phyloP scores from a whole-genome alignment of 495 filamentous ascomycete genomes.

The Podospora anserina region DNA sequence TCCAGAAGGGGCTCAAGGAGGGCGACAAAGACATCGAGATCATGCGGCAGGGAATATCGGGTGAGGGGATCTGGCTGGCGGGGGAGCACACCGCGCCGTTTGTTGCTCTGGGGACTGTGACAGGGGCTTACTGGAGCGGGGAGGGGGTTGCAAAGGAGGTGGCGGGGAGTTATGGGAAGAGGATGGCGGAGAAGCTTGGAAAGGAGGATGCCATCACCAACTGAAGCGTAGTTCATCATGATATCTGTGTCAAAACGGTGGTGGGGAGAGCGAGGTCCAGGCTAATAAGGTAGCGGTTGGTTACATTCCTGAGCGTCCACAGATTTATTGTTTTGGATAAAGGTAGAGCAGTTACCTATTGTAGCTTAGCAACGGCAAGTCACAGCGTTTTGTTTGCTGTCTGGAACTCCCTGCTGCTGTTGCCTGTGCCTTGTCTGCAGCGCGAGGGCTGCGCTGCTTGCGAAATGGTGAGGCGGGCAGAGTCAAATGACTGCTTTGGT shows the following conservation, averaged over 20 bases:
- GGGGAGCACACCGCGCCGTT: conserved; percentile 94
- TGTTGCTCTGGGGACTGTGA: conserved; percentile 79
- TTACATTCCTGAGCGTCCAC: not conserved
- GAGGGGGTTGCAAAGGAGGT: conserved; percentile 72
- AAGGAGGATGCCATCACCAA: not conserved
- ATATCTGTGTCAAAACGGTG: not conserved
- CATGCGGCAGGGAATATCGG: conserved; percentile 66
- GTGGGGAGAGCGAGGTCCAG: not conserved
- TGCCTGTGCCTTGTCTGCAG: not conserved
- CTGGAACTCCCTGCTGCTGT: not conserved
- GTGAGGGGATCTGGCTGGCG: conserved; percentile 79
- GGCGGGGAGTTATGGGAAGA: conserved; percentile 30
- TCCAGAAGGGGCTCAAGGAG: conserved; percentile 71
- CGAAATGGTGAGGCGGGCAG: conserved; percentile 1
- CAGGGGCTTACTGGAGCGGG: conserved; percentile 90
- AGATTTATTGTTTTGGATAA: not conserved
- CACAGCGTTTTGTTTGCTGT: not conserved
- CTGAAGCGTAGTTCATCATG: not conserved
- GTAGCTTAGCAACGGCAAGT: not conserved
- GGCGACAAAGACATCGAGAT: conserved; percentile 70
- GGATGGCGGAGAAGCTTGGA: conserved; percentile 2
- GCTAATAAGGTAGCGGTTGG: not conserved
- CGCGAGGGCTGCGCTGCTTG: not conserved
- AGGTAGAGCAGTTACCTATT: not conserved
- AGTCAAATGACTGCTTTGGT: conserved; percentile 10